Conservation (phyloP, 2,329 filamentous ascomycete species). For the Pyricularia sp. region DNA sequence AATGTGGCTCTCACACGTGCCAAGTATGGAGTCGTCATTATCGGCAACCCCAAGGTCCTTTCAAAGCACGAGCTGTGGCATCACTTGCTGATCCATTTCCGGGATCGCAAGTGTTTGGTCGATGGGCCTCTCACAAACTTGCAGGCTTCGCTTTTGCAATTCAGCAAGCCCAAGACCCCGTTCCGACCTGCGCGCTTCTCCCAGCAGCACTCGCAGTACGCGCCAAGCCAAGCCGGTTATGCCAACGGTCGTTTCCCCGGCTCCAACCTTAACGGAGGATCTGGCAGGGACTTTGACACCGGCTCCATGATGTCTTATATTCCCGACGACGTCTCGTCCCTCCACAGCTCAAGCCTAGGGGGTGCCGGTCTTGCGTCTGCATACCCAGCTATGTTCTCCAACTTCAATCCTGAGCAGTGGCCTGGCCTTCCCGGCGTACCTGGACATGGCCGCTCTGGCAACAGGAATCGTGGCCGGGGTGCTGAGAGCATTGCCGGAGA, state of each 20-base stretch:
- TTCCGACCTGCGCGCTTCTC: constrained; percentile 85
- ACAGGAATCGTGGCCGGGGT: constrained; percentile 25
- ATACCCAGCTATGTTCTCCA: constrained; percentile 92
- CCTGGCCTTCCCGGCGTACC: constrained; percentile 59
- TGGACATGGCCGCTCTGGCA: constrained; percentile 43
- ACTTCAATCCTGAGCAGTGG: constrained; percentile 83
- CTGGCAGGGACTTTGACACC: constrained; percentile 55
- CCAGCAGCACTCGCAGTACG: constrained; percentile 38
- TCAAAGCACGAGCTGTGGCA: constrained; percentile 99
- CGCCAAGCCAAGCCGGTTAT: constrained; percentile 8
- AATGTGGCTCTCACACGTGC: constrained; percentile 96
- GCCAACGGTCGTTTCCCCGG: constrained; percentile 29
- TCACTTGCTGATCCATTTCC: constrained; percentile 89
- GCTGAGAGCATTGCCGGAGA: constrained; percentile 81
- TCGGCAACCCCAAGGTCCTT: constrained; percentile 94
- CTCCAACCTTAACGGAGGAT: constrained; percentile 22
- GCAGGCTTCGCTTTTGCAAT: constrained; percentile 91
- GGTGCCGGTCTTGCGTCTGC: constrained; percentile 72
- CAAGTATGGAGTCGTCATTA: constrained; percentile 91
- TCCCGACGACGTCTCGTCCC: constrained; percentile 90
- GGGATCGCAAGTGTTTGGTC: constrained; percentile 90
- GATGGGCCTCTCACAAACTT: constrained; percentile 92
- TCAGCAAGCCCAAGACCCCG: constrained; percentile 84
- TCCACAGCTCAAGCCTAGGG: constrained; percentile 85
- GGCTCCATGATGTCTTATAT: constrained; percentile 93